Evolutionary conservation across 306 rosid species (phyloP).

Genomic region (Prunus mira): DNA sequence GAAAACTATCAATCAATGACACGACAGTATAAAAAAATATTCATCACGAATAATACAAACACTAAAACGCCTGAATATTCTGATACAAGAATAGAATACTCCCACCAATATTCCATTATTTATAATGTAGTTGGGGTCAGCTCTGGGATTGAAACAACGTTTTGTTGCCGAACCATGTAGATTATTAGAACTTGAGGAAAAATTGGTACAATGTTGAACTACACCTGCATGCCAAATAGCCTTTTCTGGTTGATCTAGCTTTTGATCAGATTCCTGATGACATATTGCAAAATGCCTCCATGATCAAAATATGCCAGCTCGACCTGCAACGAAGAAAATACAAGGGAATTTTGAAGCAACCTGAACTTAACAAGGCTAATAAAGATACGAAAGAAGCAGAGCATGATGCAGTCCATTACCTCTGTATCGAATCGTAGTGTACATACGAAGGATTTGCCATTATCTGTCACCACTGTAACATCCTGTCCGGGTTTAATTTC

Average conservation of each 20-base stretch:
- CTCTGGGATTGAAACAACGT: slow-evolving; percentile 23
- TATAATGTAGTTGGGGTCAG: slow-evolving; percentile 20
- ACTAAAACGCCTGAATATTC: background rate
- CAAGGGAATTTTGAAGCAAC: slow-evolving; percentile 10
- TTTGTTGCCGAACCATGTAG: slow-evolving; percentile 5
- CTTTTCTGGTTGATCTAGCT: slow-evolving; percentile 27
- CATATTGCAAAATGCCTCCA: slow-evolving; percentile 88
- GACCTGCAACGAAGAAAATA: slow-evolving; percentile 47
- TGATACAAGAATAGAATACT: background rate
- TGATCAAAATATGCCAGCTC: slow-evolving; percentile 87
- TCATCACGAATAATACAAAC: background rate
- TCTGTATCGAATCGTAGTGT: slow-evolving; percentile 83
- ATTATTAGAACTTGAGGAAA: slow-evolving; percentile 32
- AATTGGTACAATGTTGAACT: slow-evolving; percentile 10
- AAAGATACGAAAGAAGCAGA: background rate
- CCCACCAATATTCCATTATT: slow-evolving; percentile 33
- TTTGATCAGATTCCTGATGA: slow-evolving; percentile 79
- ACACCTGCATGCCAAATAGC: slow-evolving; percentile 11
- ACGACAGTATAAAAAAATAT: background rate
- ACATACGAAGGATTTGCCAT: slow-evolving; percentile 65
- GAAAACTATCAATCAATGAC: background rate
- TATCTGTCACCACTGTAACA: slow-evolving; percentile 57
- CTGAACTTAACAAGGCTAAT: background rate
- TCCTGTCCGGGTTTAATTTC: slow-evolving; percentile 92
- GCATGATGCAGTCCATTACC: slow-evolving; percentile 35